Conservation (phyloP, 441 rosid species). For the Aleurites moluccanus region DNA sequence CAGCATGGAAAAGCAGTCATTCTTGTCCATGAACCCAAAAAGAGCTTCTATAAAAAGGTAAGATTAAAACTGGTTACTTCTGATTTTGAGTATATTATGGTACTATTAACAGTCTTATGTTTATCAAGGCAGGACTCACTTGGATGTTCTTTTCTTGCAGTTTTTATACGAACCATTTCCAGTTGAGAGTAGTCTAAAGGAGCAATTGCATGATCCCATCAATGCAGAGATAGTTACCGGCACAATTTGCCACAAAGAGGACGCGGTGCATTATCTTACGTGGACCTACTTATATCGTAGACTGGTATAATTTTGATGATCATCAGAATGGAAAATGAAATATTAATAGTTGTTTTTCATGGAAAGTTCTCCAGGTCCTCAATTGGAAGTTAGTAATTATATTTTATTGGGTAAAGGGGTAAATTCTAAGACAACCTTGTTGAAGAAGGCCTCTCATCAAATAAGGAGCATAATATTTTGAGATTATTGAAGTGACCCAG, state of each 20-base stretch:
- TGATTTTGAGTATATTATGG: constrained; percentile 7
- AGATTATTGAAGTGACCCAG: neutral
- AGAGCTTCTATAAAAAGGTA: constrained; percentile 99
- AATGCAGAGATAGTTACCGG: constrained; percentile 96
- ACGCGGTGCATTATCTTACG: constrained; percentile 92
- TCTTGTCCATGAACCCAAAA: constrained; percentile 99
- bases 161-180: constrained; percentile 98
- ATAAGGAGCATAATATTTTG: neutral
- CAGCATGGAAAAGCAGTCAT: constrained; percentile 99
- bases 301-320: constrained; percentile 60
- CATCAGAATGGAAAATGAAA: constrained; percentile 10
- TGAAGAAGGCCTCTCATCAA: neutral
- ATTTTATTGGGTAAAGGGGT: neutral
- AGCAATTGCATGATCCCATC: constrained; percentile 79
- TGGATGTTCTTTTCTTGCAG: constrained; percentile 45
- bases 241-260: constrained; percentile 92
- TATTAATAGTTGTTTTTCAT: neutral
- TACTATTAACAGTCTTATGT: constrained; percentile 18
- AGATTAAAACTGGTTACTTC: constrained; percentile 14
- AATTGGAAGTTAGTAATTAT: neutral
- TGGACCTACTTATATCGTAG: constrained; percentile 99
- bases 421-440: neutral
- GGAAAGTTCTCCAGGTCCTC: neutral
- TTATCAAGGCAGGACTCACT: constrained; percentile 20
- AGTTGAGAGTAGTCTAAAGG: constrained; percentile 98